These are phyloP conservation scores for Barnettozyma salicaria DNA, from an alignment of 805 yeast species.

Conservation along the genomic window DNA sequence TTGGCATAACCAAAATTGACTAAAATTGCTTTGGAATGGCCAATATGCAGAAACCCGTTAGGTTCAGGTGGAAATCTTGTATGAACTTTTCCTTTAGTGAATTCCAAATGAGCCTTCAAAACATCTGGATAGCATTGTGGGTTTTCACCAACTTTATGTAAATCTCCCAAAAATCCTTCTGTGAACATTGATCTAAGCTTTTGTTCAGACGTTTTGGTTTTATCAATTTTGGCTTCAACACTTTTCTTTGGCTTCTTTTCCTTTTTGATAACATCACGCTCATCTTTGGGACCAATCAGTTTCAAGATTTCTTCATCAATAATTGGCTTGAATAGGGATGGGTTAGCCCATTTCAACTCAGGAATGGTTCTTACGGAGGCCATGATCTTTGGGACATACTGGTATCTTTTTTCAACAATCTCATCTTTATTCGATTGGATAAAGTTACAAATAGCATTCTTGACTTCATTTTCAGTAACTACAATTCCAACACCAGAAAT, in stretches of 20 bases:
- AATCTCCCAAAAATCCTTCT: conserved; percentile 92
- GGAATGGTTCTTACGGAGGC: conserved; percentile 72
- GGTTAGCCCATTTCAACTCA: conserved; percentile 86
- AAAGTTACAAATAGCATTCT: conserved; percentile 49
- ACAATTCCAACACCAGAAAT: conserved; percentile 79
- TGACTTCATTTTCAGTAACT: conserved; percentile 61
- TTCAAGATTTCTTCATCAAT: conserved; percentile 73
- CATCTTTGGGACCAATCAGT: conserved; percentile 91
- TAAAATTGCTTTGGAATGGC: conserved; percentile 96
- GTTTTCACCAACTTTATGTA: conserved; percentile 93
- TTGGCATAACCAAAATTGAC: conserved; percentile 97
- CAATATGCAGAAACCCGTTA: conserved; percentile 94
- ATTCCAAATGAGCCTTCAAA: conserved; percentile 71
- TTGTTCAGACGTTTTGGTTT: conserved; percentile 7
- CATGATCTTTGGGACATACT: conserved; percentile 67
- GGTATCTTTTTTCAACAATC: conserved; percentile 70
- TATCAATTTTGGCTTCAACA: conserved; percentile 23
- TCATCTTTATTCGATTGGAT: conserved; percentile 53
- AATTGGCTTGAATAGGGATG: conserved; percentile 77
- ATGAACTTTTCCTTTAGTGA: conserved; percentile 75
- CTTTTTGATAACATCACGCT: conserved; percentile 78
- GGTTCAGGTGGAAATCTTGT: conserved; percentile 99
- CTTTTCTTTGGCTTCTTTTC: conserved; percentile 54
- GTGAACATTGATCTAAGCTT: conserved; percentile 71
- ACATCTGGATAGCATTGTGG: conserved; percentile 86